Conservation (phyloP, 768 basidiomycete genomes). For the Rhizopogon vulgaris region DNA sequence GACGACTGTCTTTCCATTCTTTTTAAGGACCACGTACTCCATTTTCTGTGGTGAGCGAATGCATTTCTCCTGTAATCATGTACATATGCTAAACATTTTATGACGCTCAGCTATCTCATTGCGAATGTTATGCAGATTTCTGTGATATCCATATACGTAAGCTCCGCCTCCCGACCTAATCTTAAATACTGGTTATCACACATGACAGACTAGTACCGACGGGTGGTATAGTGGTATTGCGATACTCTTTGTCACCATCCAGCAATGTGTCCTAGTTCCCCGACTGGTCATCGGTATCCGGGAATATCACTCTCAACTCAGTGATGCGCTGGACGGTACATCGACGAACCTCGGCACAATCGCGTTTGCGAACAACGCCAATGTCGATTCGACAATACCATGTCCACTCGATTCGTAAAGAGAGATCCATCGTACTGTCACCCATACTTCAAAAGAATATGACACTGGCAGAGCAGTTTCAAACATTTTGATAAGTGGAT, state of each 20-base stretch:
- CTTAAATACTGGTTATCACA: background rate
- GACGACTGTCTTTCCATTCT: background rate
- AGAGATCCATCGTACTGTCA: too few relatives aligned
- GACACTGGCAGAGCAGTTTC: too few relatives aligned
- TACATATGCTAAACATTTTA: background rate
- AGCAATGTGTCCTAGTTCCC: background rate
- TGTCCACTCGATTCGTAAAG: background rate
- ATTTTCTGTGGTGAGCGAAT: conserved; percentile 1
- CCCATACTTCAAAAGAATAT: too few relatives aligned
- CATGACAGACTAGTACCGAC: background rate
- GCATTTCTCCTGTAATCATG: background rate
- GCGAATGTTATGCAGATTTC: background rate
- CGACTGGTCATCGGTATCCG: background rate
- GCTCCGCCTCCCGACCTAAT: background rate
- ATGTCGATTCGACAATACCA: background rate
- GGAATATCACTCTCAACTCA: background rate
- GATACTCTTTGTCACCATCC: background rate
- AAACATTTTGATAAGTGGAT: too few relatives aligned
- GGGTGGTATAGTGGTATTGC: background rate
- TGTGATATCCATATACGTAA: background rate
- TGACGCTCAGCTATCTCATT: background rate
- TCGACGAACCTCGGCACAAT: background rate
- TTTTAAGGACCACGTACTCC: background rate
- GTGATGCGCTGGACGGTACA: background rate
- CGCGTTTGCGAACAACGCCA: background rate